Evolutionary conservation across 306 rosid genomes (phyloP).

Genomic region (Prunus fruticosa): DNA sequence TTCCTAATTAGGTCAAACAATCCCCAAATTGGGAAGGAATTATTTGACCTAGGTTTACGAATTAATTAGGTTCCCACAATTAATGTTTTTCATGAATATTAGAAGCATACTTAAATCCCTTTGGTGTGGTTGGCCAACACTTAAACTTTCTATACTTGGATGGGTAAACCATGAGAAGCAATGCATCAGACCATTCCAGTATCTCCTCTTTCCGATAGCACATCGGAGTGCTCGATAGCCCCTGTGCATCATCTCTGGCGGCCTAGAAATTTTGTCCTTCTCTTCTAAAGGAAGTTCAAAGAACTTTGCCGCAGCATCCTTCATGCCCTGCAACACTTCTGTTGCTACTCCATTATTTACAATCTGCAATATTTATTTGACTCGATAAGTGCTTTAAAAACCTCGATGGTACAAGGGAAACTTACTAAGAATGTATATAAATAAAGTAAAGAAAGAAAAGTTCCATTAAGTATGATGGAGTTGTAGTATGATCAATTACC

Average conservation of each 20-base stretch:
- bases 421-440: neutral
- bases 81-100: too few relatives aligned
- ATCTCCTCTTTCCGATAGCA: slow-evolving; percentile 33
- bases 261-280: slow-evolving; percentile 26
- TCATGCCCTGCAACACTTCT: neutral
- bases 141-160: slow-evolving; percentile 13
- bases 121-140: slow-evolving; percentile 34
- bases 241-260: slow-evolving; percentile 26
- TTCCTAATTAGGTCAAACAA: too few relatives aligned
- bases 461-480: too few relatives aligned
- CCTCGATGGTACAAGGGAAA: neutral
- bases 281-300: neutral
- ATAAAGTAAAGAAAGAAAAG: neutral
- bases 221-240: slow-evolving; percentile 41
- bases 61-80: too few relatives aligned
- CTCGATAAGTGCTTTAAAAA: neutral
- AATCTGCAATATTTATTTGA: neutral
- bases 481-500: slow-evolving; percentile 5
- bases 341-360: slow-evolving; percentile 1
- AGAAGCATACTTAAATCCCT: slow-evolving; percentile 22
- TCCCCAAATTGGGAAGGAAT: too few relatives aligned
- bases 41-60: too few relatives aligned
- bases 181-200: slow-evolving; percentile 32
- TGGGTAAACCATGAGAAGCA: slow-evolving; percentile 25
- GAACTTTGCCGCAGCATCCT: neutral